phyloP scores from a whole-genome alignment of 2,329 filamentous ascomycete species.

The Aspergillus transmontanensis region DNA sequence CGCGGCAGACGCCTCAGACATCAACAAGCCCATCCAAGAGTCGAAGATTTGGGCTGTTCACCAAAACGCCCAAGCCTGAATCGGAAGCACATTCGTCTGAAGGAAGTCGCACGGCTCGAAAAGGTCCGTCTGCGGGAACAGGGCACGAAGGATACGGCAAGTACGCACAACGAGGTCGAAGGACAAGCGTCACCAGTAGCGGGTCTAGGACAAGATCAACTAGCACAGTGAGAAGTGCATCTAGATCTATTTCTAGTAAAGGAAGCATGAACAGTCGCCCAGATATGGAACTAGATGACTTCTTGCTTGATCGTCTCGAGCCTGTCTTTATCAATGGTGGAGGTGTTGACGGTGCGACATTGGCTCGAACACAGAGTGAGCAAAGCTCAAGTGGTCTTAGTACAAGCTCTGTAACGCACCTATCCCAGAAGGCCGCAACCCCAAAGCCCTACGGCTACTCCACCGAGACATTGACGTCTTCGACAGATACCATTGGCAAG shows the following conservation, averaged over 20 bases:
- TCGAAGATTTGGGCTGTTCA: conserved; percentile 77
- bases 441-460: conserved; percentile 34
- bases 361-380: conserved; percentile 43
- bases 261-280: conserved; percentile 44
- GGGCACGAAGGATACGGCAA: conserved; percentile 73
- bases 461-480: conserved; percentile 36
- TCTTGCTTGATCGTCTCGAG: conserved; percentile 49
- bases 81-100: conserved; percentile 44
- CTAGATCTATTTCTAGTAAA: conserved; percentile 41
- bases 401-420: conserved; percentile 30
- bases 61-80: conserved; percentile 68
- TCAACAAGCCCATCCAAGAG: conserved; percentile 40
- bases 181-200: conserved; percentile 44
- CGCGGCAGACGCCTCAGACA: conserved; percentile 27
- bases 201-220: conserved; percentile 44
- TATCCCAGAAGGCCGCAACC: conserved; percentile 22
- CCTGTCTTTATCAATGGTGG: conserved; percentile 55
- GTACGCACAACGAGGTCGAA: conserved; percentile 49
- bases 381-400: conserved; percentile 42
- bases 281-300: conserved; percentile 51
- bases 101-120: conserved; percentile 63
- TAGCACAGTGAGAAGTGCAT: conserved; percentile 41
- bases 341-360: conserved; percentile 35
- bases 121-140: conserved; percentile 87
- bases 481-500: conserved; percentile 26